phyloP scores from a whole-genome alignment of 768 basidiomycete species.

The Tubosaeta sp. region DNA sequence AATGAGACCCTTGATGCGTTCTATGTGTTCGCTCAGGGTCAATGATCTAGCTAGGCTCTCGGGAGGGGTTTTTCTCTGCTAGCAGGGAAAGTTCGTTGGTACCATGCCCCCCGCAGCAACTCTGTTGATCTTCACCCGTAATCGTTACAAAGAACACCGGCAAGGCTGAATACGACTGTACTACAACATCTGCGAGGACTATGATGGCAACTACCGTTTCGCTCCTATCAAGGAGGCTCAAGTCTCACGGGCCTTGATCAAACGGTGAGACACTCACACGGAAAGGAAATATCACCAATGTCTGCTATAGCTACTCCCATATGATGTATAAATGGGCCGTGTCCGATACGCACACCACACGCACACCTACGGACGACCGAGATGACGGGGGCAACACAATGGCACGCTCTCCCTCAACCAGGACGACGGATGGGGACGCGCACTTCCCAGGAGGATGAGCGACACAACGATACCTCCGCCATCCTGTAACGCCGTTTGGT shows the following conservation, averaged over 20 bases:
- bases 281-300: neutral
- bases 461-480: too few species aligned
- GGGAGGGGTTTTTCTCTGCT: too few species aligned
- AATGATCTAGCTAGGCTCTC: too few species aligned
- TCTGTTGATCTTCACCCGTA: constrained; percentile 20
- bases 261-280: constrained; percentile 38
- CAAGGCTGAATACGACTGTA: neutral
- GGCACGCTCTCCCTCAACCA: too few species aligned
- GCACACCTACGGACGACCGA: too few species aligned
- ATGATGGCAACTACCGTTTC: constrained; percentile 61
- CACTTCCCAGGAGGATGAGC: too few species aligned
- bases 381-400: too few species aligned
- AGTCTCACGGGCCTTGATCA: constrained; percentile 74
- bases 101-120: constrained; percentile 38
- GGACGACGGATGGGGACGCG: too few species aligned
- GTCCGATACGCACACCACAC: constrained; percentile 40
- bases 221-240: constrained; percentile 74
- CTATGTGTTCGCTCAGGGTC: too few species aligned
- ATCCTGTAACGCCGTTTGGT: too few species aligned
- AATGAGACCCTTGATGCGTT: too few species aligned
- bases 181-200: constrained; percentile 31
- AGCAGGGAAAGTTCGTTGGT: too few species aligned
- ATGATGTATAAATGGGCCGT: constrained; percentile 70
- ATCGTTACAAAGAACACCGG: constrained; percentile 22
- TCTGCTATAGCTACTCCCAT: constrained; percentile 56